phyloP scores from a whole-genome alignment of 768 basidiomycete species.

The Cubamyces lactineus region DNA sequence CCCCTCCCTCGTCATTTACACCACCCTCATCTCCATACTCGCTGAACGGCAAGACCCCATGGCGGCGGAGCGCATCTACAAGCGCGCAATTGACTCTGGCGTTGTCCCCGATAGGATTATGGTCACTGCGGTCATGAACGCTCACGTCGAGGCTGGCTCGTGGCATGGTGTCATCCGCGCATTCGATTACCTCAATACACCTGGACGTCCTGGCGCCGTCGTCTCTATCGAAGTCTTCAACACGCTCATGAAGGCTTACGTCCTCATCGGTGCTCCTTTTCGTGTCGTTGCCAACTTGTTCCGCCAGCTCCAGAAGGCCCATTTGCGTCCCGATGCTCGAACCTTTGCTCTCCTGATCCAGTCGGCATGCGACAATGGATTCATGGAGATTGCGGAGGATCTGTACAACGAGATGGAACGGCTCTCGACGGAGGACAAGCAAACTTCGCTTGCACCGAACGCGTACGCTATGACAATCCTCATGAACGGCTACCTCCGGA shows the following conservation, averaged over 20 bases:
- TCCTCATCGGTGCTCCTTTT: slow-evolving; percentile 80
- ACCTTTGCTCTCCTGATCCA: slow-evolving; percentile 80
- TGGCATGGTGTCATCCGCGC: slow-evolving; percentile 76
- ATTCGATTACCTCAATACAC: slow-evolving; percentile 61
- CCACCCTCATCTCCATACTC: slow-evolving; percentile 66
- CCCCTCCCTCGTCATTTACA: slow-evolving; percentile 61
- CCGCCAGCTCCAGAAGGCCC: slow-evolving; percentile 50
- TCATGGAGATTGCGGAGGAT: slow-evolving; percentile 64
- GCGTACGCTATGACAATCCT: slow-evolving; percentile 72
- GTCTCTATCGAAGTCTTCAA: slow-evolving; percentile 70
- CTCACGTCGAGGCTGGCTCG: slow-evolving; percentile 77
- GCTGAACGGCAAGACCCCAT: slow-evolving; percentile 62
- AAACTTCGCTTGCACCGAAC: slow-evolving; percentile 48
- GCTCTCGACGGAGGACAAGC: slow-evolving; percentile 39
- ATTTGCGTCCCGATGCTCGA: slow-evolving; percentile 58
- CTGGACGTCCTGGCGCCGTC: slow-evolving; percentile 39
- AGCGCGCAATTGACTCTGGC: slow-evolving; percentile 63
- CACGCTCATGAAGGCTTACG: slow-evolving; percentile 81
- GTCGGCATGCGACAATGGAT: slow-evolving; percentile 74
- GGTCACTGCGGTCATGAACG: slow-evolving; percentile 77
- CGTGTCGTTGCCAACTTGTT: slow-evolving; percentile 64
- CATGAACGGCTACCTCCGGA: slow-evolving; percentile 70
- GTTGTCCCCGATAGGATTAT: slow-evolving; percentile 65
- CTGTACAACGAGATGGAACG: slow-evolving; percentile 70
- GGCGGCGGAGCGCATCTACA: slow-evolving; percentile 68